These are phyloP conservation scores for Plasmodium gaboni DNA, from an alignment of 169 alveolate species.

Conservation along the genomic window DNA sequence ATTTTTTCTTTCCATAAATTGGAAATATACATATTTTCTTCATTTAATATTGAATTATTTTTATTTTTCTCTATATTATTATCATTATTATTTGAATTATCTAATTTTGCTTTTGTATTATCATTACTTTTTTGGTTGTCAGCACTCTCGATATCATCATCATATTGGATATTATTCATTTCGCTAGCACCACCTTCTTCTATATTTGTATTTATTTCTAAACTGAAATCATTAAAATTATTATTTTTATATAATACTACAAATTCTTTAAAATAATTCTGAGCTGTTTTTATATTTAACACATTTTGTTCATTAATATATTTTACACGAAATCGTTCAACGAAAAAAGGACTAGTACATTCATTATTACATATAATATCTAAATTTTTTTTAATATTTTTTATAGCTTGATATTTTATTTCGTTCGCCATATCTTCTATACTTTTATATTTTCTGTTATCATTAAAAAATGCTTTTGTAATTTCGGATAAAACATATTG, in stretches of 20 bases:
- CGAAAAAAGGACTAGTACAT: slow-evolving; percentile 71
- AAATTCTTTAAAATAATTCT: slow-evolving; percentile 59
- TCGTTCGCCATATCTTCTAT: slow-evolving; percentile 72
- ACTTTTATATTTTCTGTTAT: slow-evolving; percentile 47
- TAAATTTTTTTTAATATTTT: slow-evolving; percentile 41
- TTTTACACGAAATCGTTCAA: slow-evolving; percentile 56
- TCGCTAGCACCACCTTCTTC: not conserved
- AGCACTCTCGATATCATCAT: not conserved
- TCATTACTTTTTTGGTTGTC: slow-evolving; percentile 6
- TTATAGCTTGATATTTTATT: slow-evolving; percentile 45
- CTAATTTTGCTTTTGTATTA: not conserved
- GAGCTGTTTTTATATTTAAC: slow-evolving; percentile 55
- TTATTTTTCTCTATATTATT: slow-evolving; percentile 2
- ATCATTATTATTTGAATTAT: not conserved
- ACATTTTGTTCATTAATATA: slow-evolving; percentile 58
- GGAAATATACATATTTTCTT: slow-evolving; percentile 9
- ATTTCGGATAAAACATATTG: slow-evolving; percentile 63
- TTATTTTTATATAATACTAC: slow-evolving; percentile 57
- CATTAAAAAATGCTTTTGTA: slow-evolving; percentile 37
- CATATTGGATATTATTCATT: not conserved
- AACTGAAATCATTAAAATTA: slow-evolving; percentile 48
- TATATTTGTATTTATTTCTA: slow-evolving; percentile 55
- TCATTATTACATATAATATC: slow-evolving; percentile 68
- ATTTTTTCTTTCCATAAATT: slow-evolving; percentile 71
- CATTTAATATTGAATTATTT: not conserved